Conservation (phyloP, 306 rosid species). For the Lathyrus aphaca region DNA sequence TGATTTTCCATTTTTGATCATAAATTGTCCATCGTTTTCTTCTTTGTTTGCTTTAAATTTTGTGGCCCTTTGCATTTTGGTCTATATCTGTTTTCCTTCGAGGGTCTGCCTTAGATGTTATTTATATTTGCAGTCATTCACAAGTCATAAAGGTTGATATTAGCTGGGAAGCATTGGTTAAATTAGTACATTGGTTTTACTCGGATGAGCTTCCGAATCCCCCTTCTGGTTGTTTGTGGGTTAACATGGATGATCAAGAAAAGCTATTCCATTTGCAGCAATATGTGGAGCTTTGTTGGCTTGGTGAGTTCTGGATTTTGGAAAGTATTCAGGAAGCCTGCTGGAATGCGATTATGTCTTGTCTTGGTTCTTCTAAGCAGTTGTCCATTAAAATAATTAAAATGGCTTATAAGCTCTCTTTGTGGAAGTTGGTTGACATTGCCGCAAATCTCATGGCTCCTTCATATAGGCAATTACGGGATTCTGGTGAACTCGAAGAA, state of each 20-base stretch:
- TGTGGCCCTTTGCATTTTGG: conserved; percentile 10
- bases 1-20: background rate
- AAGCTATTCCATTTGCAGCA: conserved; percentile 64
- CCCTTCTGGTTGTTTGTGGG: conserved; percentile 81
- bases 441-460: conserved; percentile 73
- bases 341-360: conserved; percentile 57
- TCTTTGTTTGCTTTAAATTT: conserved; percentile 23
- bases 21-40: conserved; percentile 7
- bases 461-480: conserved; percentile 63
- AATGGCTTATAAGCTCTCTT: conserved; percentile 59
- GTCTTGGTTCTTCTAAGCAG: conserved; percentile 58
- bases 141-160: conserved; percentile 56
- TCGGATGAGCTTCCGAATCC: conserved; percentile 67
- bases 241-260: conserved; percentile 63
- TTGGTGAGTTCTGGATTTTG: conserved; percentile 74
- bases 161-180: conserved; percentile 81
- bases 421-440: conserved; percentile 71
- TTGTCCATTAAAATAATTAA: conserved; percentile 58
- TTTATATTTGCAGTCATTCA: conserved; percentile 61
- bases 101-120: background rate
- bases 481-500: conserved; percentile 73
- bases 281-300: conserved; percentile 84
- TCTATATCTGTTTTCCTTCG: conserved; percentile 2
- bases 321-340: conserved; percentile 69
- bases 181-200: conserved; percentile 72